Evolutionary conservation across 2,329 filamentous ascomycete genomes (phyloP), one percentile per base, ranked within the genome.

Genomic region (Trichoderma guizhouense): DNA sequence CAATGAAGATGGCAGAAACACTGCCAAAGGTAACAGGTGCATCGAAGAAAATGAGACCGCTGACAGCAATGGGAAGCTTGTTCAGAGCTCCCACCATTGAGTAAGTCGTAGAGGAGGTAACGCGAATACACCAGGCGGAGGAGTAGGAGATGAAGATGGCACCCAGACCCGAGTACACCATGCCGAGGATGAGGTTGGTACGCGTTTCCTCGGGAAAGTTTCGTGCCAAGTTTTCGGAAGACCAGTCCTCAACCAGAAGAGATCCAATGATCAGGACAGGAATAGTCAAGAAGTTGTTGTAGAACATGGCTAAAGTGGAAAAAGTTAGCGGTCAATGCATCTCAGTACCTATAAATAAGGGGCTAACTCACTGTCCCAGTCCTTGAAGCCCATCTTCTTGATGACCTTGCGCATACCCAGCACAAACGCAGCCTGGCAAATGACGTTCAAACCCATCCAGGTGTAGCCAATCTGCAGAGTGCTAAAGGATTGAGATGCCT

Each of bases 81-180:
- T 99, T 99, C 78, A 99, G 87, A 21, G 95, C 94, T 74, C 96
- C 96, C 71, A 98, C 96, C 95, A 99, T 98, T 34, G 93, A 97
- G 86, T 98, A 99, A 2, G 96, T 99, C 9, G 96, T 99, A 21
- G 95, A 98, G 0, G 95, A 97, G 8, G 96, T 98, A 75, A 97
- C 93, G 76, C 96, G 95, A 75, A 99, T 97, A 81, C 96, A 98
- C 96, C 96, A 99, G 47, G 96, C 96, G 18, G 95, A 98, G 79
- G 94, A 97, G 88, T 99, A 99, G n/a, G 95, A 98, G 82, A 99
- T 99, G 84, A 98, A 97, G 79, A 98, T 95, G 65, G 95, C 93
- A 43, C 91, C 95, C 69, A 98, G 87, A 73, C 96, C 96, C 6
- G 96, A 98, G 83, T 98, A 92, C 78, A 98, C 85, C 93, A 98